Evolutionary conservation across 176 grass and related monocot genomes (phyloP).

Genomic region (Eragrostis curvula): DNA sequence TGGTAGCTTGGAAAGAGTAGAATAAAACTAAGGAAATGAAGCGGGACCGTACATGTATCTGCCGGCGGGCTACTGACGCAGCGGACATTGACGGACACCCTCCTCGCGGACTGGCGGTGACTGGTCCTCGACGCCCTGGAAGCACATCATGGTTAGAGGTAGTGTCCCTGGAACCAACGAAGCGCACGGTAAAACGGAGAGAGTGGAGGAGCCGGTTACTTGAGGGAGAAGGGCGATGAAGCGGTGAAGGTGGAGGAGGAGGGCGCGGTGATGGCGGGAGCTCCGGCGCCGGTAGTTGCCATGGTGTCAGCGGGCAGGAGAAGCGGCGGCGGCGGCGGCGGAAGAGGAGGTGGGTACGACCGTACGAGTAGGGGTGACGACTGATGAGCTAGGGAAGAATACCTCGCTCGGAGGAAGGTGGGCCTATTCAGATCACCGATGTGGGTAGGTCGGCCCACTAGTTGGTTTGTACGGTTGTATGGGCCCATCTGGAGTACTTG

Average conservation of each 20-base stretch:
- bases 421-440: background rate
- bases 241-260: slow-evolving; percentile 23
- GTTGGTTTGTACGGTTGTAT: too few species aligned
- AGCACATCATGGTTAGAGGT: slow-evolving; percentile 1
- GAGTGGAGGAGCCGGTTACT: background rate
- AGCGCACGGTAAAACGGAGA: background rate
- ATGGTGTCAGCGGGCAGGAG: slow-evolving; percentile 19
- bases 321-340: slow-evolving; percentile 31
- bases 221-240: slow-evolving; percentile 25
- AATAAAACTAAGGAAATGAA: background rate
- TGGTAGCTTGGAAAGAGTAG: background rate
- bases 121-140: slow-evolving; percentile 41
- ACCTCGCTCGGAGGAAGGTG: background rate
- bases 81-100: slow-evolving; percentile 21
- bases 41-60: slow-evolving; percentile 40
- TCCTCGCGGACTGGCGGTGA: slow-evolving; percentile 24
- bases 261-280: slow-evolving; percentile 4
- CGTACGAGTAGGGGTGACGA: background rate
- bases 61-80: slow-evolving; percentile 43
- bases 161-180: background rate
- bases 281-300: slow-evolving; percentile 18
- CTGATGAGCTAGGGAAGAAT: background rate
- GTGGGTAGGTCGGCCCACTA: background rate
- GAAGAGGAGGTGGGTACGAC: background rate
- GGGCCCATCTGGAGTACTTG: background rate